Evolutionary conservation across 768 basidiomycete species (phyloP).

Genomic region (Mycena maculata): DNA sequence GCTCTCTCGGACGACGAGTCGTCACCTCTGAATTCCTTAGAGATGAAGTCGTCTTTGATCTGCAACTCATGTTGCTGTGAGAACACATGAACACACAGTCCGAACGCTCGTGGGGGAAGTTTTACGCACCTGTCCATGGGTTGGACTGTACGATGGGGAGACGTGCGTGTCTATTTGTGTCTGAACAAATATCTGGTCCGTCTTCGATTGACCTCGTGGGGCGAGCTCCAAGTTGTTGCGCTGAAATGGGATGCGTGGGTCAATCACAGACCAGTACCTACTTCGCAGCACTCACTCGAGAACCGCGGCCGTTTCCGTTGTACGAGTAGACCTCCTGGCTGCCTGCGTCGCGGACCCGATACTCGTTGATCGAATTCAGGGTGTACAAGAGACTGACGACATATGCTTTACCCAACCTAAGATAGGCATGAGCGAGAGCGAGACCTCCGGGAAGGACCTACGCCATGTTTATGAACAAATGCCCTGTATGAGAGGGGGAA

Average conservation of each 20-base stretch:
- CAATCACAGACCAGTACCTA: too few species aligned
- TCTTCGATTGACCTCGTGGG: not conserved
- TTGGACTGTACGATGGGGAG: conserved; percentile 8
- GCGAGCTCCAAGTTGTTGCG: conserved; percentile 19
- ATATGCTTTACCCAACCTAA: conserved; percentile 23
- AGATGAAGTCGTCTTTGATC: not conserved
- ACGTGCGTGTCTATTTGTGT: conserved; percentile 24
- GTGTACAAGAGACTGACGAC: conserved; percentile 25
- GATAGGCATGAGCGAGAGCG: not conserved
- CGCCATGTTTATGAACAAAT: conserved; percentile 25
- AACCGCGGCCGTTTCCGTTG: not conserved
- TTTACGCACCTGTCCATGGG: conserved; percentile 3
- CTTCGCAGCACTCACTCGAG: not conserved
- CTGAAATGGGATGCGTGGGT: too few species aligned
- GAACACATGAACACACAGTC: not conserved
- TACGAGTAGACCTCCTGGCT: conserved; percentile 23
- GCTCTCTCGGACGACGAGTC: not conserved
- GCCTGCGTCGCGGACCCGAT: conserved; percentile 8
- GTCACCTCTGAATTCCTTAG: not conserved
- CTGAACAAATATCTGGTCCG: conserved; percentile 25
- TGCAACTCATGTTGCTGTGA: not conserved
- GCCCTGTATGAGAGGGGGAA: conserved; percentile 6
- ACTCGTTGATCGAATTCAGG: conserved; percentile 25
- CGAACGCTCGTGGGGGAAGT: too few species aligned
- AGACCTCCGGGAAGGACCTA: not conserved